Evolutionary conservation across 139 green algal genomes (phyloP).

Genomic region (Coccomyxa sp.): DNA sequence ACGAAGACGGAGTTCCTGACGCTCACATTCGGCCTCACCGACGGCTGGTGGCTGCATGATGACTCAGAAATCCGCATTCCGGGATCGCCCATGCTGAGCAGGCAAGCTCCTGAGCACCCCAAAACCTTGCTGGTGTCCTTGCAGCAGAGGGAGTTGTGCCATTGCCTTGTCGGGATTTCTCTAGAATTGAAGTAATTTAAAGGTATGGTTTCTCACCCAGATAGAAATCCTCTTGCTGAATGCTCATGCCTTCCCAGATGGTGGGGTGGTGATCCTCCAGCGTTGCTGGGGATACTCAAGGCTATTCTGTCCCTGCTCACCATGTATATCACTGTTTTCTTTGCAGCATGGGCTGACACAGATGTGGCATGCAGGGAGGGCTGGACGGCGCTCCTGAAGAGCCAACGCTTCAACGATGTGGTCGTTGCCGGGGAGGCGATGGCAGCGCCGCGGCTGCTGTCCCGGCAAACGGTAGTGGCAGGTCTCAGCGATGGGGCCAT

Average conservation of each 20-base stretch:
- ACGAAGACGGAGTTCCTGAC: conserved; percentile 12
- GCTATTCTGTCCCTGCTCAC: no score
- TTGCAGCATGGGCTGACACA: no score
- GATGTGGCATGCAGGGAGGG: conserved; percentile 4
- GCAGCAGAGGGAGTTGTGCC: no score
- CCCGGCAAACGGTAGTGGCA: not conserved
- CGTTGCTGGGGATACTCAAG: no score
- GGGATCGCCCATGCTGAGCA: conserved; percentile 10
- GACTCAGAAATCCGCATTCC: conserved; percentile 2
- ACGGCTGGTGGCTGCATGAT: conserved; percentile 19
- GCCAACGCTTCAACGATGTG: not conserved
- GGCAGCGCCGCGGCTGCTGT: not conserved
- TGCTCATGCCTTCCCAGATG: no score
- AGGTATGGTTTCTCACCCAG: no score
- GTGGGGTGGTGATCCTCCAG: no score
- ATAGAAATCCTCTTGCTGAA: no score
- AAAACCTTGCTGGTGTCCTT: not conserved
- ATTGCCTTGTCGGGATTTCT: no score
- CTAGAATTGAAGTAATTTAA: no score
- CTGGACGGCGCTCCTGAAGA: conserved; percentile 5
- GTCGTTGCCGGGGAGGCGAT: not conserved
- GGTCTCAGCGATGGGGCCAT: conserved; percentile 9
- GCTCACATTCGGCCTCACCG: conserved; percentile 15
- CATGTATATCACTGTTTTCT: no score
- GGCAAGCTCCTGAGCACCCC: not conserved